These are phyloP conservation scores for Cruciata laevipes DNA, from an alignment of 257 asterid species.

Conservation along the genomic window DNA sequence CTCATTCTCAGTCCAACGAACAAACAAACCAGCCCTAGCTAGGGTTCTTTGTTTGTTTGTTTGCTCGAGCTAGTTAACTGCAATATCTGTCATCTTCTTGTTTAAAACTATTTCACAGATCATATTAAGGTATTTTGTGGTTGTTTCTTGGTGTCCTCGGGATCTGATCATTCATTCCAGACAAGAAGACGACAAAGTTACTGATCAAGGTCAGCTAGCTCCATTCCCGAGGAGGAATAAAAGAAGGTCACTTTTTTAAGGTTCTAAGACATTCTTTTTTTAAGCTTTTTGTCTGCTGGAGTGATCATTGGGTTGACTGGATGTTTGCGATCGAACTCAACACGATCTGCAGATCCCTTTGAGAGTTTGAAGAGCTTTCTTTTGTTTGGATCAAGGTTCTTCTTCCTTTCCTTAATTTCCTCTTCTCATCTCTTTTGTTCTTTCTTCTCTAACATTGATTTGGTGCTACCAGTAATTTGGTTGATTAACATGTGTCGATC, in stretches of 20 bases:
- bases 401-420: conserved; percentile 7
- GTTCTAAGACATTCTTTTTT: conserved; percentile 14
- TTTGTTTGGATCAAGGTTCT: conserved; percentile 21
- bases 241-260: conserved; percentile 16
- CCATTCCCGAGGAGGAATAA: conserved; percentile 47
- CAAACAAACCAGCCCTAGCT: neutral
- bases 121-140: neutral
- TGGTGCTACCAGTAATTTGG: neutral
- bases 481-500: neutral
- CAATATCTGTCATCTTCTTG: too few species aligned
- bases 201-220: conserved; percentile 16
- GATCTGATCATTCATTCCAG: conserved; percentile 40
- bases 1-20: conserved; percentile 1
- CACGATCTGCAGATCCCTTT: conserved; percentile 8
- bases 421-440: neutral
- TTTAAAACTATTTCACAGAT: neutral
- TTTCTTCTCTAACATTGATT: neutral
- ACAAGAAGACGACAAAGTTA: conserved; percentile 19
- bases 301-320: conserved; percentile 13
- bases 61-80: neutral
- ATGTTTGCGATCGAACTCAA: neutral
- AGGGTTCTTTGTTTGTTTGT: neutral
- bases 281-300: conserved; percentile 18
- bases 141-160: conserved; percentile 21
- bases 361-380: conserved; percentile 10